Evolutionary conservation across 805 yeast genomes (phyloP).

Genomic region (Nakazawaea anatomiae): DNA sequence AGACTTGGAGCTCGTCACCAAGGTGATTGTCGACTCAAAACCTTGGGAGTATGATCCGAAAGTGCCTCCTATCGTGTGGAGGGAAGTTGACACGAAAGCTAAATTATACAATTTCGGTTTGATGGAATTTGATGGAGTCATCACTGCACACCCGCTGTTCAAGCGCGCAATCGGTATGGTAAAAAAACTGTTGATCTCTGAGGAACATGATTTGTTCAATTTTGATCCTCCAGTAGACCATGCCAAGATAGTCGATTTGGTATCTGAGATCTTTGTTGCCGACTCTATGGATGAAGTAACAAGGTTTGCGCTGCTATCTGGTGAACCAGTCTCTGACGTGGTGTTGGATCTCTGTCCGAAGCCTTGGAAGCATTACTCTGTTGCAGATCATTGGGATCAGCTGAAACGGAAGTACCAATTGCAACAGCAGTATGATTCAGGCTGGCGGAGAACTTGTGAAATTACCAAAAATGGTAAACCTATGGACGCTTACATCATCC

Average conservation of each 20-base stretch:
- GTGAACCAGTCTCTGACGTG: conserved; percentile 26
- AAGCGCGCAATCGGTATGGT: conserved; percentile 33
- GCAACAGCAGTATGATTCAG: conserved; percentile 23
- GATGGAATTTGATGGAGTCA: conserved; percentile 32
- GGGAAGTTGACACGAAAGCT: conserved; percentile 11
- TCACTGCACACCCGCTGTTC: conserved; percentile 49
- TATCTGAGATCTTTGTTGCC: conserved; percentile 24
- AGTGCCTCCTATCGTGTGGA: conserved; percentile 47
- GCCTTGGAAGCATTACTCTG: conserved; percentile 6
- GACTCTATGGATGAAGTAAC: conserved; percentile 29
- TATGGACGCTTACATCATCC: conserved; percentile 34
- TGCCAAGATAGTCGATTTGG: conserved; percentile 18
- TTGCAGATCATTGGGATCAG: conserved; percentile 30
- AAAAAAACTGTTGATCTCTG: conserved; percentile 21
- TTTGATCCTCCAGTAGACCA: conserved; percentile 31
- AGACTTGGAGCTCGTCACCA: conserved; percentile 30
- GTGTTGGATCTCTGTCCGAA: conserved; percentile 24
- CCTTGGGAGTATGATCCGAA: conserved; percentile 48
- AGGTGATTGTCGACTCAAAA: conserved; percentile 30
- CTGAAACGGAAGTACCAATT: conserved; percentile 21
- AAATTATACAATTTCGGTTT: conserved; percentile 38
- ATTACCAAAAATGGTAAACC: conserved; percentile 27
- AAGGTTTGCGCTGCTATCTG: conserved; percentile 21
- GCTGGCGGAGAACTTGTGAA: conserved; percentile 21
- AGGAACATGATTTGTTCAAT: conserved; percentile 46